Conservation (phyloP, 345 rosid genomes). For the Populus euphratica region DNA sequence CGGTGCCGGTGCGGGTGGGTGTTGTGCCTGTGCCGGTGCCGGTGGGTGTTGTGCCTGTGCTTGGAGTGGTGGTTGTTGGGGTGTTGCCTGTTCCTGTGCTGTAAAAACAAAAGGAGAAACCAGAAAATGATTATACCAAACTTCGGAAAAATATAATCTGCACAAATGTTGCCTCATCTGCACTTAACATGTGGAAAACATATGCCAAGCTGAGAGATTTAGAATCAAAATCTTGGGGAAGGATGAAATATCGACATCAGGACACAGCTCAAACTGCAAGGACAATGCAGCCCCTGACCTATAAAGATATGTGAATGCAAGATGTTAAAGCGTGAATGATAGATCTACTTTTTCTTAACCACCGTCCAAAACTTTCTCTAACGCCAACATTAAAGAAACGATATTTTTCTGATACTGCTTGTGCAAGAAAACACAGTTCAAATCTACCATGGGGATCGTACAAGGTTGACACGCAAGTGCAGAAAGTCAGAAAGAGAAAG, state of each 20-base stretch:
- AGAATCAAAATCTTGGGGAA: background rate
- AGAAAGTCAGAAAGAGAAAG: too few species aligned
- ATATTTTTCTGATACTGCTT: background rate
- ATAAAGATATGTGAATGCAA: background rate
- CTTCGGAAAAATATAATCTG: background rate
- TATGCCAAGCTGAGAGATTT: constrained; percentile 3
- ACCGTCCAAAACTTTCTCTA: background rate
- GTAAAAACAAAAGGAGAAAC: background rate
- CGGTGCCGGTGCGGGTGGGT: constrained; percentile 5
- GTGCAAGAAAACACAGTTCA: constrained; percentile 15
- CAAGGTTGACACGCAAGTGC: background rate
- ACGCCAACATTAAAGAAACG: background rate
- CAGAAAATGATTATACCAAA: background rate
- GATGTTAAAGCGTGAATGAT: background rate
- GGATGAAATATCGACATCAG: constrained; percentile 30
- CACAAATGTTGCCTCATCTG: background rate
- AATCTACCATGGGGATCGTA: constrained; percentile 1
- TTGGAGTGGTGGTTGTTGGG: constrained; percentile 9
- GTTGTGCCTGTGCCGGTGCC: background rate
- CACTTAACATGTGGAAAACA: constrained; percentile 7
- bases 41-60: constrained; percentile 11
- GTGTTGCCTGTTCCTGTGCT: constrained; percentile 19
- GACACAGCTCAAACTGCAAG: constrained; percentile 26
- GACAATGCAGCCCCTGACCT: background rate
- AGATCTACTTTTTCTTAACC: constrained; percentile 15